A percentile compares a stretch with the other conserved stretches of the same genome.
Conservation (phyloP, 208 protist genomes). For the Naegleria fowleri region DNA sequence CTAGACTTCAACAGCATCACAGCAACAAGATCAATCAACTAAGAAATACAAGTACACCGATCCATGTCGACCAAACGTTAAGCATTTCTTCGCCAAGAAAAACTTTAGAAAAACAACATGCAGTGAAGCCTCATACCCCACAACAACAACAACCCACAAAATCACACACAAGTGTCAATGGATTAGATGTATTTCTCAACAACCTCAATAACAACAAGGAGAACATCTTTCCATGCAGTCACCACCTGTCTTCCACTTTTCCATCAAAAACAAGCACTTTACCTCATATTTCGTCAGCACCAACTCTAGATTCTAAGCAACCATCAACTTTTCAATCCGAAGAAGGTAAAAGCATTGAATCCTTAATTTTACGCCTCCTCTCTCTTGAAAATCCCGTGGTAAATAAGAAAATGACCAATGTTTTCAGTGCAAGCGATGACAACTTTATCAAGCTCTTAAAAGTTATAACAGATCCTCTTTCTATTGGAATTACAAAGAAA, state of each 20-base stretch:
- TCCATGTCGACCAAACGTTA: not conserved
- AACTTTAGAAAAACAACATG: no score
- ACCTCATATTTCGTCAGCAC: not conserved
- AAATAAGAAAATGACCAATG: not conserved
- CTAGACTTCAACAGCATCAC: not conserved
- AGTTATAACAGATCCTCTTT: not conserved
- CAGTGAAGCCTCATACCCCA: no score
- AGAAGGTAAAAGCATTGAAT: not conserved
- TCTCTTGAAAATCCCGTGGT: not conserved
- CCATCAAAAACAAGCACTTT: not conserved
- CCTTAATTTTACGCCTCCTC: not conserved
- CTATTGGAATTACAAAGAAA: not conserved
- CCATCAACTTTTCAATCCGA: not conserved
- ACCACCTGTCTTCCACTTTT: not conserved
- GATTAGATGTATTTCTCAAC: not conserved
- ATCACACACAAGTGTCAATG: not conserved
- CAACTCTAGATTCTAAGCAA: not conserved
- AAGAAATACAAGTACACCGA: not conserved
- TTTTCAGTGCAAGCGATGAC: not conserved
- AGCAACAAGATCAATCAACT: not conserved
- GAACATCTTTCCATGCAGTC: not conserved
- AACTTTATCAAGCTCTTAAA: not conserved
- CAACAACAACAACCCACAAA: not conserved
- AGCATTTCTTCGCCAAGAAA: no score
- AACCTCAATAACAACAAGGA: not conserved